Percentiles rank a stretch among this genome's conserved stretches.
phyloP scores from a whole-genome alignment of 306 rosid species.

The Parietaria judaica region DNA sequence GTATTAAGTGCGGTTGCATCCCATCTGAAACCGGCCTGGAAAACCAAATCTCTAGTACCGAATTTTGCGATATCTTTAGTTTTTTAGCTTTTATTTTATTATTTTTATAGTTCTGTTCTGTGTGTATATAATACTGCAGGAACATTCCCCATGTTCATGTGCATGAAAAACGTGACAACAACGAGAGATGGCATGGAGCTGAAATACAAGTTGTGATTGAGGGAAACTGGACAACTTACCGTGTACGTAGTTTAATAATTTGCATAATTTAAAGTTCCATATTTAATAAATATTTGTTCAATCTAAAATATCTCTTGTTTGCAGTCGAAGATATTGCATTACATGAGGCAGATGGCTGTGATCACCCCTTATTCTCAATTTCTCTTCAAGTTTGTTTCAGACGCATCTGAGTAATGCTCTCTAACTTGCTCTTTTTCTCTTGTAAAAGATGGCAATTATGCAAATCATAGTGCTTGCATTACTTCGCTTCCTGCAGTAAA shows the following conservation, averaged over 20 bases:
- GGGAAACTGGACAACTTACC: constrained; percentile 97
- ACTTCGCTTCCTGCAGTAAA: constrained; percentile 47
- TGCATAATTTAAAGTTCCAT: background rate
- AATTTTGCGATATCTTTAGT: background rate
- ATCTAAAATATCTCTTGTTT: constrained; percentile 18
- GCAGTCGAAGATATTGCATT: constrained; percentile 93
- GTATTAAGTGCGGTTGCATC: no score
- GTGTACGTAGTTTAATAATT: constrained; percentile 37
- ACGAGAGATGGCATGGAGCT: constrained; percentile 80
- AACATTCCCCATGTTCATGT: constrained; percentile 84
- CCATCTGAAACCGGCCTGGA: no score
- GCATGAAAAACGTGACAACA: constrained; percentile 69
- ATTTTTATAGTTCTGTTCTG: background rate
- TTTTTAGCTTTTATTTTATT: background rate
- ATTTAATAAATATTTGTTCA: constrained; percentile 4
- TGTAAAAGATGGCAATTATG: constrained; percentile 2
- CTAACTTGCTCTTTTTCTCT: constrained; percentile 23
- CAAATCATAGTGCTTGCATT: constrained; percentile 14
- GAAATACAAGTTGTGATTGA: constrained; percentile 96
- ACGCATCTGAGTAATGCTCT: constrained; percentile 58
- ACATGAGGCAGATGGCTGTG: constrained; percentile 92
- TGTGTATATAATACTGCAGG: constrained; percentile 37
- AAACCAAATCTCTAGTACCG: no score
- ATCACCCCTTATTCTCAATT: constrained; percentile 69
- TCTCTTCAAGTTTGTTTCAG: constrained; percentile 75